These are phyloP conservation scores for Takakia lepidozioides DNA, from an alignment of 225 moss, liverwort and hornwort species.

Conservation along the genomic window DNA sequence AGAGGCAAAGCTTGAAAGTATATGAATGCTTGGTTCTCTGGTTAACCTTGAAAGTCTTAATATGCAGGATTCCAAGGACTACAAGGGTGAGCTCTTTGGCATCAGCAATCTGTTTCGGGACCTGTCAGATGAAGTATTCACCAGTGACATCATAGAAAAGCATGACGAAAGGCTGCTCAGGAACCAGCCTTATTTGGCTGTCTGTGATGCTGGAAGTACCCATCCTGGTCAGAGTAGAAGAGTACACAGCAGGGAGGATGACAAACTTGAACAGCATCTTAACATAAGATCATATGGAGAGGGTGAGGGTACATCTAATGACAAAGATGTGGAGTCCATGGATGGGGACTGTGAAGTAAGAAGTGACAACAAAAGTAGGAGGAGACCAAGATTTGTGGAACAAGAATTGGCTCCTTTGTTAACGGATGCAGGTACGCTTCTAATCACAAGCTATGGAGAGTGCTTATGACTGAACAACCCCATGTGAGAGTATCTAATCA, in stretches of 20 bases:
- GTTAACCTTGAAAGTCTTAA: too few relatives aligned
- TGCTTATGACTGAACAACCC: too few relatives aligned
- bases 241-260: conserved; percentile 11
- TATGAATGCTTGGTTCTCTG: too few relatives aligned
- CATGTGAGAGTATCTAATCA: too few relatives aligned
- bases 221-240: conserved; percentile 6
- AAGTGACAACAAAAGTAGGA: too few relatives aligned
- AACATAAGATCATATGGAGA: conserved; percentile 3
- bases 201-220: conserved; percentile 7
- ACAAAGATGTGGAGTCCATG: conserved; percentile 3
- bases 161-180: conserved; percentile 59
- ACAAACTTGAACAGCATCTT: conserved; percentile 10
- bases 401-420: too few relatives aligned
- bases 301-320: conserved; percentile 4
- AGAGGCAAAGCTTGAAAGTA: too few relatives aligned
- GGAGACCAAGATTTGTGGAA: too few relatives aligned
- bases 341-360: conserved; percentile 20
- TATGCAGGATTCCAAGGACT: conserved; percentile 75
- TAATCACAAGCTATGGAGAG: too few relatives aligned
- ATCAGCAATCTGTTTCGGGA: conserved; percentile 78
- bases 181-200: conserved; percentile 16
- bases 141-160: conserved; percentile 79
- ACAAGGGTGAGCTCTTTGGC: conserved; percentile 94
- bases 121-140: conserved; percentile 60
- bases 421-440: too few relatives aligned